Evolutionary conservation across 805 yeast genomes (phyloP), one percentile per base, ranked within the genome.

Genomic region (Brettanomyces naardenensis): DNA sequence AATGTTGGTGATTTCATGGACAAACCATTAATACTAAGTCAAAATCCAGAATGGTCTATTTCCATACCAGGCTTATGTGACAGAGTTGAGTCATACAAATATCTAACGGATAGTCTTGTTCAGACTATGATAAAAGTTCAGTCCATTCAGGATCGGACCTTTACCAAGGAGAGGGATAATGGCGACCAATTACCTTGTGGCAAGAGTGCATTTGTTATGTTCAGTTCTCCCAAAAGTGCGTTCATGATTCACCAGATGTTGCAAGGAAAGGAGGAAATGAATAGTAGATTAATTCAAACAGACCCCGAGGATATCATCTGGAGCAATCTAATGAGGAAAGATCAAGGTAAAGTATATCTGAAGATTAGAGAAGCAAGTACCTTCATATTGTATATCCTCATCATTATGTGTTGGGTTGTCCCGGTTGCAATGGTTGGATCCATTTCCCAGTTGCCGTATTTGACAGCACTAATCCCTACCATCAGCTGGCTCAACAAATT

Each of bases 361-460:
- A 58, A 61, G 14, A 18, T 66, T 0, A 67, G 76, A 49, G 58
- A 61, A 13, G 52, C 65, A 3, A 28, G 66, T 4, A 78, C 81
- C 0, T 69, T 68, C 20, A 33, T 69, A 3, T 27, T 72, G 13
- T 65, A 77, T 38, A 53, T 74, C 6, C 42, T 66, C 1, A 60
- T 85, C 1, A 77, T 80, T 4, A 44, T 68, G 3, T 52, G 60
- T 29, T 88, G 95, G 80, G 84, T 86, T 1, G 56, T 87, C 1
- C 96, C 96, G 0, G 90, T 87, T 1, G 86, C 95, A 0, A 68
- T 83, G 41, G 76, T 86, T 14, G 88, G 90, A 1, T 59, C 86
- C 22, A 60, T 88, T 0, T 75, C 94, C 0, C 95, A 87, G 47
- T 63, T 80, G 3, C 85, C 89, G 0, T 71, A 77, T 43, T 54